Evolutionary conservation across 2,329 filamentous ascomycete genomes (phyloP).

Genomic region (Lasiodiplodia sp.): DNA sequence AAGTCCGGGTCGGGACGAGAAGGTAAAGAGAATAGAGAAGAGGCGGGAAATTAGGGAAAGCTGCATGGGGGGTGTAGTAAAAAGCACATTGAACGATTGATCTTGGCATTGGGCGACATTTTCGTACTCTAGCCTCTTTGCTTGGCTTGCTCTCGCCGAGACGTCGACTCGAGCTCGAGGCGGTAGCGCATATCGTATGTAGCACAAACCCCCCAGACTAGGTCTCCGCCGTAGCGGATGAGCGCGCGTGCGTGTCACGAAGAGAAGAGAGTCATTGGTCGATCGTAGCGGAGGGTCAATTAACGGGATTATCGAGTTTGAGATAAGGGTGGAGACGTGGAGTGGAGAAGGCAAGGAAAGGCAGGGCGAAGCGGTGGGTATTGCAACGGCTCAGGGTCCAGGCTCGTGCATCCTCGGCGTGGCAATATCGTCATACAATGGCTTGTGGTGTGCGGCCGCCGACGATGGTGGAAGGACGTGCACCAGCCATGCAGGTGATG

Average conservation of each 20-base stretch:
- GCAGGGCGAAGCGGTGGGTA: not conserved
- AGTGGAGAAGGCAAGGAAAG: not conserved
- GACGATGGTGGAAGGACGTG: not conserved
- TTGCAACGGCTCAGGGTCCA: constrained; percentile 1
- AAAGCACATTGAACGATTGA: not conserved
- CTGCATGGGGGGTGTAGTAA: not conserved
- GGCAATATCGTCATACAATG: constrained; percentile 3
- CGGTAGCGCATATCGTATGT: not conserved
- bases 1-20: too few relatives aligned
- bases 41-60: not conserved
- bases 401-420: constrained; percentile 7
- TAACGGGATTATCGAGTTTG: not conserved
- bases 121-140: not conserved
- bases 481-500: constrained; percentile 1
- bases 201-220: not conserved
- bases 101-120: not conserved
- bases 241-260: not conserved
- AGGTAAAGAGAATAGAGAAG: not conserved
- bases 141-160: not conserved
- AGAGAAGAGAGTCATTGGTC: not conserved
- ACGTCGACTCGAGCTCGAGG: not conserved
- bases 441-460: not conserved
- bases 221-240: not conserved
- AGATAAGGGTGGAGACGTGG: not conserved
- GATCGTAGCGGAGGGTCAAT: not conserved